phyloP scores from a whole-genome alignment of 257 asterid genomes.

The Oldenlandia corymbosa region DNA sequence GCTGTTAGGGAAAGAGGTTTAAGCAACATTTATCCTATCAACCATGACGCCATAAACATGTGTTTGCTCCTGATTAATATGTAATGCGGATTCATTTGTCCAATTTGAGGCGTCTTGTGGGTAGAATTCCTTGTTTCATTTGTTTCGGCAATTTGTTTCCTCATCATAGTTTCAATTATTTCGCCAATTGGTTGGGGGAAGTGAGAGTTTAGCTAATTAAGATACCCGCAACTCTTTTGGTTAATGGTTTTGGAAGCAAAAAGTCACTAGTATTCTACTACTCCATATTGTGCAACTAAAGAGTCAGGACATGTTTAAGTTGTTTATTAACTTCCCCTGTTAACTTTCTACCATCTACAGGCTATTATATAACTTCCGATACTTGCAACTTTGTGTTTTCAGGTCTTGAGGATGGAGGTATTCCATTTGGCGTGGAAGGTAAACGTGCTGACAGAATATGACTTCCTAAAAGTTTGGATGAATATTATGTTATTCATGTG shows the following conservation, averaged over 20 bases:
- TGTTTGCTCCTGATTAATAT: not conserved
- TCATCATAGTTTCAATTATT: not conserved
- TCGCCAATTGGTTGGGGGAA: not conserved
- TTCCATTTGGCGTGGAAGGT: conserved; percentile 36
- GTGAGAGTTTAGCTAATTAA: not conserved
- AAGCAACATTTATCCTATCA: too few relatives aligned
- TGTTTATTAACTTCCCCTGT: too few relatives aligned
- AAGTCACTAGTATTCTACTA: not conserved
- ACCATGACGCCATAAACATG: too few relatives aligned
- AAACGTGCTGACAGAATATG: conserved; percentile 3
- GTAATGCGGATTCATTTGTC: not conserved
- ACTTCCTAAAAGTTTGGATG: not conserved
- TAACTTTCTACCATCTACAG: not conserved
- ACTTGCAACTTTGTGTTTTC: conserved; percentile 4
- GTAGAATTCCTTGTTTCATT: not conserved
- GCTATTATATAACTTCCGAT: not conserved
- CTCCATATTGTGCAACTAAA: not conserved
- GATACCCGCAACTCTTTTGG: not conserved
- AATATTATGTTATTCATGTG: not conserved
- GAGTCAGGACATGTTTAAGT: too few relatives aligned
- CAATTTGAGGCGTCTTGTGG: not conserved
- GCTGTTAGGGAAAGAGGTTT: too few relatives aligned
- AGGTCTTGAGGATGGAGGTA: conserved; percentile 30
- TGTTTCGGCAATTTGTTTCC: not conserved
- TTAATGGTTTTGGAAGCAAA: not conserved